A percentile compares a stretch with the other conserved stretches of the same genome.
Conservation (phyloP, 441 rosid genomes). For the Gossypium aridum region DNA sequence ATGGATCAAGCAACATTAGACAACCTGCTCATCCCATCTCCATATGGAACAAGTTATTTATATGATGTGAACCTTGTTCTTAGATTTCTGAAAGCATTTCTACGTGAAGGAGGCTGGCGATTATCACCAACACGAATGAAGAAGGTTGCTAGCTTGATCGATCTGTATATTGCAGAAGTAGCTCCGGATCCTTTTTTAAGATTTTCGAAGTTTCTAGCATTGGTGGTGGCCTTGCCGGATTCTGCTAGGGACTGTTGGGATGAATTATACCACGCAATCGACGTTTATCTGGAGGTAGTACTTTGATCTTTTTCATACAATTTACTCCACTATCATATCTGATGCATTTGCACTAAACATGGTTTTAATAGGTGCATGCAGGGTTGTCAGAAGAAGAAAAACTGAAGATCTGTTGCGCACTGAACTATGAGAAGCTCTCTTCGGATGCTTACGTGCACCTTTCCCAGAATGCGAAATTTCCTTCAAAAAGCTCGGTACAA, state of each 20-base stretch:
- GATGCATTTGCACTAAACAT: conserved; percentile 1
- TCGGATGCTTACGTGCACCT: conserved; percentile 44
- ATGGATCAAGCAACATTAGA: conserved; percentile 75
- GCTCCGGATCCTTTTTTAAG: conserved; percentile 78
- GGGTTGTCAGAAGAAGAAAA: conserved; percentile 61
- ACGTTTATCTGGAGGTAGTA: conserved; percentile 72
- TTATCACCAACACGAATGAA: conserved; percentile 23
- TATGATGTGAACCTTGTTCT: conserved; percentile 69
- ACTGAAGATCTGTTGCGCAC: conserved; percentile 38
- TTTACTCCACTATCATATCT: background rate
- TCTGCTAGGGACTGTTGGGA: conserved; percentile 56
- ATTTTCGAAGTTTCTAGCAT: conserved; percentile 56
- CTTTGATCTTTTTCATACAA: background rate
- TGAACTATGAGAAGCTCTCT: conserved; percentile 65
- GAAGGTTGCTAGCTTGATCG: conserved; percentile 64
- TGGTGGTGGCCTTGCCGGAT: conserved; percentile 55
- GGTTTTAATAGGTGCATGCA: conserved; percentile 46
- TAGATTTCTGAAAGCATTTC: conserved; percentile 53
- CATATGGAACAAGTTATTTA: conserved; percentile 35
- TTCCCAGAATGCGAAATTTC: conserved; percentile 47
- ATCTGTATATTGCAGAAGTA: conserved; percentile 69
- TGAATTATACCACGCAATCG: conserved; percentile 51
- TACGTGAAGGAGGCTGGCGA: conserved; percentile 26
- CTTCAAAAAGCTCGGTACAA: conserved; percentile 34
- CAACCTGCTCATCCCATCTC: conserved; percentile 74